Evolutionary conservation across 2,329 filamentous ascomycete genomes (phyloP), one percentile per base, ranked within the genome.

Genomic region (Fusarium fujikuroi): DNA sequence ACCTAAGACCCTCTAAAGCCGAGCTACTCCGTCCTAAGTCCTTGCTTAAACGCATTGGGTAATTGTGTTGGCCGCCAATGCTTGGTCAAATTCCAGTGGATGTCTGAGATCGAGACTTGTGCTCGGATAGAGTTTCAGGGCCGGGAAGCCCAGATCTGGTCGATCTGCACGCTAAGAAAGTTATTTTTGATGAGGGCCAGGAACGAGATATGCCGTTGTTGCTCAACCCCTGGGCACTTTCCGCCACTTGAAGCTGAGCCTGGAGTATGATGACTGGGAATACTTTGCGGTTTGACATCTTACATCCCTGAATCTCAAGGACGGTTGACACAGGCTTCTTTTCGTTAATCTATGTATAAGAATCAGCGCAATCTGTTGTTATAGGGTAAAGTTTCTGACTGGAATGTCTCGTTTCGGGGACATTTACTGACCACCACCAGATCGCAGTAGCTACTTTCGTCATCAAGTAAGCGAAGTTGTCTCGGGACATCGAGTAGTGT

Each of bases 11-110:
- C 4, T 21, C 23, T 64, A 25, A 23, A n/a, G 39, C 58, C 34
- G 34, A 46, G 44, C 40, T 39, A 44, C 19, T 23, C 46, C 14
- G 23, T 9, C 16, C 15, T 21, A 47, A 25, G 16, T 37, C 23
- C 21, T 28, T 11, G 9, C 28, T 18, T 56, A 14, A 37, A 64
- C 59, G 52, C 50, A 50, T 70, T 60, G 10, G 60, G 53, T 16
- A 66, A 54, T 37, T 46, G 50, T 58, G 43, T 19, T 34, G 16
- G 56, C 12, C 43, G 43, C 53, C 43, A 70, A 61, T n/a, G 34
- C 61, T 42, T 62, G 42, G 42, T 61, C 18, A 21, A 62, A 73
- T 72, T 72, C 70, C 70, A 72, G 60, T 47, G 9, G 1, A 30
- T 56, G 37, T 50, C 52, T 50, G 18, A 57, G 37, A 54, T 61